Evolutionary conservation across 2,329 filamentous ascomycete genomes (phyloP).

Genomic region (Periconia macrospinosa): DNA sequence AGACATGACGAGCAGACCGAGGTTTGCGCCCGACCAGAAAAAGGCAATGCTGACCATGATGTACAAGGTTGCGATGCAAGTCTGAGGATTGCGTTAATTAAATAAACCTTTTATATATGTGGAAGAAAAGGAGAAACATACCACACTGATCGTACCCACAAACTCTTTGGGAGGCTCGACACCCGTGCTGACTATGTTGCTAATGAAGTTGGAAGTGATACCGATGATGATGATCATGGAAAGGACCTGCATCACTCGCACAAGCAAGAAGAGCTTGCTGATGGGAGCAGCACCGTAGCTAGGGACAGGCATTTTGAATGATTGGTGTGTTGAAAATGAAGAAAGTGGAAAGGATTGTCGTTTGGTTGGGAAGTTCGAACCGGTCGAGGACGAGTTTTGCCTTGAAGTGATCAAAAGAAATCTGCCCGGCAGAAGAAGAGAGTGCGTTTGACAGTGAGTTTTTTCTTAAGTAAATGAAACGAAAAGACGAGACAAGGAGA

Average conservation of each 20-base stretch:
- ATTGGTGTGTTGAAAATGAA: constrained; percentile 17
- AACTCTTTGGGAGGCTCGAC: constrained; percentile 71
- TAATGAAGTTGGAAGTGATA: constrained; percentile 79
- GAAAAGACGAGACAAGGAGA: constrained; percentile 37
- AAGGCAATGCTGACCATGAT: constrained; percentile 68
- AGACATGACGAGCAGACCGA: constrained; percentile 73
- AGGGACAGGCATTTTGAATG: constrained; percentile 54
- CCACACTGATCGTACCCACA: constrained; percentile 76
- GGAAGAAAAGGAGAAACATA: constrained; percentile 52
- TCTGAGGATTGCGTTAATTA: constrained; percentile 53
- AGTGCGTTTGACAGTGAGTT: constrained; percentile 21
- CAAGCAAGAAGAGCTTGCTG: constrained; percentile 75
- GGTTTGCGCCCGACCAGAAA: constrained; percentile 77
- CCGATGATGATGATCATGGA: constrained; percentile 78
- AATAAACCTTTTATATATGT: not conserved
- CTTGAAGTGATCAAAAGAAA: constrained; percentile 33
- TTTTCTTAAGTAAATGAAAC: constrained; percentile 25
- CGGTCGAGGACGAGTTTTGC: constrained; percentile 20
- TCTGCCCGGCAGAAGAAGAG: constrained; percentile 42
- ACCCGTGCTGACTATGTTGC: constrained; percentile 68
- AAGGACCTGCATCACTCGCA: constrained; percentile 70
- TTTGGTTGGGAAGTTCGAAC: constrained; percentile 21
- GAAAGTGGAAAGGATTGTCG: constrained; percentile 13
- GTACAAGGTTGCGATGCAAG: constrained; percentile 78
- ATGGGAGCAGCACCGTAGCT: constrained; percentile 68